Percentiles rank a stretch among this genome's conserved stretches.
These are phyloP conservation scores for Penicillium subrubescens DNA, from an alignment of 495 filamentous ascomycete genomes.

Conservation along the genomic window DNA sequence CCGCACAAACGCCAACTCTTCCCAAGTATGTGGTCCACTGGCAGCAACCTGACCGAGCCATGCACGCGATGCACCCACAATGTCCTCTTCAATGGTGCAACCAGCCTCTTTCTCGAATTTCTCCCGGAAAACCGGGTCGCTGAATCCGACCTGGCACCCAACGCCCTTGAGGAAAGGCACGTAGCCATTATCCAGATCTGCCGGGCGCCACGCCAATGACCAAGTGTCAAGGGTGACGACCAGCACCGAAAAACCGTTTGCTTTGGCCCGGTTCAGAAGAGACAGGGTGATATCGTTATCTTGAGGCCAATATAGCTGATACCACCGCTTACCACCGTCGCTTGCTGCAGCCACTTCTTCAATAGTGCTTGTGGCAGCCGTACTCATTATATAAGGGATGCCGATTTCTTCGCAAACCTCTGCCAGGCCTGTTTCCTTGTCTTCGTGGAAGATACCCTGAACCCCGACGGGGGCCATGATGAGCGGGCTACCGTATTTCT, in stretches of 20 bases:
- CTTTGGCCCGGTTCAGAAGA: constrained; percentile 62
- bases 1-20: constrained; percentile 56
- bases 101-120: constrained; percentile 53
- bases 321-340: constrained; percentile 53
- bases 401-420: constrained; percentile 52
- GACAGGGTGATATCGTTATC: constrained; percentile 61
- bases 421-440: constrained; percentile 57
- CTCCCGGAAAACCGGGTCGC: constrained; percentile 64
- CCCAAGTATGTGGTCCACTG: constrained; percentile 57
- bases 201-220: constrained; percentile 57
- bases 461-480: constrained; percentile 64
- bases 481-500: constrained; percentile 52
- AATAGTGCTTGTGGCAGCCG: constrained; percentile 55
- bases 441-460: constrained; percentile 57
- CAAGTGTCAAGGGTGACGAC: constrained; percentile 49
- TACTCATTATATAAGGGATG: constrained; percentile 59
- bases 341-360: constrained; percentile 54
- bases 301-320: constrained; percentile 71
- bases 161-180: constrained; percentile 50
- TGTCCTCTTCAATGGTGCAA: constrained; percentile 51
- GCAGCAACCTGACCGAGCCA: constrained; percentile 56
- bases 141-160: constrained; percentile 48
- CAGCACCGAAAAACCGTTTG: constrained; percentile 47
- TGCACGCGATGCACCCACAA: constrained; percentile 42
- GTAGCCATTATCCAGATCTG: constrained; percentile 65